These are phyloP conservation scores for Aspergillus tubingensis DNA, from an alignment of 2,329 filamentous ascomycete species.

Conservation along the genomic window DNA sequence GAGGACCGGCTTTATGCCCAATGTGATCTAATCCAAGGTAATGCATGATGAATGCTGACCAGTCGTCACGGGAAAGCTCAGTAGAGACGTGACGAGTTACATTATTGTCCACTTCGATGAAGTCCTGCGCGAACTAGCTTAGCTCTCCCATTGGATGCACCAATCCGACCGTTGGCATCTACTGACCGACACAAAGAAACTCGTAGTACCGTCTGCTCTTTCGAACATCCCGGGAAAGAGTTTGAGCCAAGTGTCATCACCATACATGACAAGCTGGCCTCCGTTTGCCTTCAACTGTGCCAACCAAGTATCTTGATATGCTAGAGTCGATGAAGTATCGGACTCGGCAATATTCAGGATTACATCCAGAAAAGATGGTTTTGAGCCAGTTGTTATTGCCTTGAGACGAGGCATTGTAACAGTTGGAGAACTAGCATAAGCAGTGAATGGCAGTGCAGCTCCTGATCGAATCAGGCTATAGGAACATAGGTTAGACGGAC, in stretches of 20 bases:
- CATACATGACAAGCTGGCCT: conserved; percentile 88
- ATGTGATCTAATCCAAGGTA: conserved; percentile 97
- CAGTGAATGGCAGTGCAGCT: conserved; percentile 86
- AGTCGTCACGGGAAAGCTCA: conserved; percentile 77
- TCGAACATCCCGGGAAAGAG: conserved; percentile 88
- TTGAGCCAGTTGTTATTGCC: conserved; percentile 93
- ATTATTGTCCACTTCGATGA: conserved; percentile 96
- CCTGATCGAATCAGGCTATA: conserved; percentile 78
- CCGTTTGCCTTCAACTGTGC: conserved; percentile 80
- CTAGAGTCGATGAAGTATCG: conserved; percentile 84
- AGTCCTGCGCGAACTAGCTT: conserved; percentile 64
- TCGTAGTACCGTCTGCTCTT: conserved; percentile 87
- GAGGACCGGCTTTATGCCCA: conserved; percentile 90
- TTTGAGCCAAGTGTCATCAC: conserved; percentile 98
- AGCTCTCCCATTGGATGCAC: conserved; percentile 13
- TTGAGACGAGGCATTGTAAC: conserved; percentile 98
- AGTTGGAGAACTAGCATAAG: conserved; percentile 92
- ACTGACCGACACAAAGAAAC: conserved; percentile 95
- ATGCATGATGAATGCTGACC: conserved; percentile 92
- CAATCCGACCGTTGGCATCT: neutral
- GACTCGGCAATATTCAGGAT: conserved; percentile 96
- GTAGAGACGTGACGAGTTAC: conserved; percentile 84
- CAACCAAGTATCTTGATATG: conserved; percentile 91
- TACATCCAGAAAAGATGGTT: conserved; percentile 96
- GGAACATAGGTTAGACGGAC: conserved; percentile 12